Conservation (phyloP, 495 filamentous ascomycete species). For the Monascus purpureus region DNA sequence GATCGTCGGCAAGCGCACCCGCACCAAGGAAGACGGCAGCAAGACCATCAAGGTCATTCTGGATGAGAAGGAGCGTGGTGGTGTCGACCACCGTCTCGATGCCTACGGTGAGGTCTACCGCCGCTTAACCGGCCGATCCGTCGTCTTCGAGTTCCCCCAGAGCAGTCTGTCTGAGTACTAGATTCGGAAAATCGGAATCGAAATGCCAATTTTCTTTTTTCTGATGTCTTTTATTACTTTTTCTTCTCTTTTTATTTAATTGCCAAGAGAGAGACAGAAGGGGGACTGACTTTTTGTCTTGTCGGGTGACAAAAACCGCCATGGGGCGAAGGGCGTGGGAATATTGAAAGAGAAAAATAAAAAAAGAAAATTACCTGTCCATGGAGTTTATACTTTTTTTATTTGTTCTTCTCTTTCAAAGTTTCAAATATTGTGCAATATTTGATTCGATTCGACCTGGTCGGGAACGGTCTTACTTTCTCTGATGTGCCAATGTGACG, state of each 20-base stretch:
- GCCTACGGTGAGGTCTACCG: slow-evolving; percentile 99
- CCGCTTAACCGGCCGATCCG: slow-evolving; percentile 82
- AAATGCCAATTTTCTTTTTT: slow-evolving; percentile 1
- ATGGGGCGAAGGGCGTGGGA: too few species aligned
- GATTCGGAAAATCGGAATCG: slow-evolving; percentile 8
- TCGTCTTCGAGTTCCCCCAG: slow-evolving; percentile 96
- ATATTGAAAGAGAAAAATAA: too few species aligned
- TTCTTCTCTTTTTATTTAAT: slow-evolving; percentile 2
- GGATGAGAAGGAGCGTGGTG: slow-evolving; percentile 98
- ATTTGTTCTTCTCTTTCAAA: too few species aligned
- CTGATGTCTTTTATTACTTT: slow-evolving; percentile 4
- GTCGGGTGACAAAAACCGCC: too few species aligned
- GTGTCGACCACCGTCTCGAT: slow-evolving; percentile 96
- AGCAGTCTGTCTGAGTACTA: slow-evolving; percentile 67
- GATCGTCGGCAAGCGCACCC: slow-evolving; percentile 95
- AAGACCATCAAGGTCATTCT: slow-evolving; percentile 97
- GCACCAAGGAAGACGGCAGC: slow-evolving; percentile 93
- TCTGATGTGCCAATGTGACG: too few species aligned
- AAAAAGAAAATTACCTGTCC: too few species aligned
- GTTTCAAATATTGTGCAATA: too few species aligned
- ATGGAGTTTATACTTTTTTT: too few species aligned
- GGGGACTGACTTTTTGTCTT: too few species aligned
- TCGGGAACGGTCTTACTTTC: too few species aligned
- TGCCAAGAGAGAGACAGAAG: not conserved
- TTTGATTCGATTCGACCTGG: too few species aligned